Evolutionary conservation across 208 protist genomes (phyloP).

Genomic region (Acanthamoeba triangularis): DNA sequence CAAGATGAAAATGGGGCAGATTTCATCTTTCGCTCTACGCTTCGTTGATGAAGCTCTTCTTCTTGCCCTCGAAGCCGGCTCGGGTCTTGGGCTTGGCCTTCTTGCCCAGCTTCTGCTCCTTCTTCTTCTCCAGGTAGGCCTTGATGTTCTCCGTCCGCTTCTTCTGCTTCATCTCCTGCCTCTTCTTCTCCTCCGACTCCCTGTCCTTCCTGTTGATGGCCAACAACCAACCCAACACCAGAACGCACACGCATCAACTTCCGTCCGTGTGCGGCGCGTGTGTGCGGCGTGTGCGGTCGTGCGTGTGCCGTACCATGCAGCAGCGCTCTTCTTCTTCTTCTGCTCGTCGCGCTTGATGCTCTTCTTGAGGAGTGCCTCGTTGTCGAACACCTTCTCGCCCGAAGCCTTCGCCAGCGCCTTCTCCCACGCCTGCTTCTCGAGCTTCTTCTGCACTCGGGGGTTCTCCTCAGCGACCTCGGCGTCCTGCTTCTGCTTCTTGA

Average conservation of each 20-base stretch:
- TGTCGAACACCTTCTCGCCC: conserved; percentile 47
- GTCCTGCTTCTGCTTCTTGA: conserved; percentile 55
- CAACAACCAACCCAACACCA: background rate
- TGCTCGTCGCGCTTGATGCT: conserved; percentile 50
- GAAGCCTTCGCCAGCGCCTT: background rate
- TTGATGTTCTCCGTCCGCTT: conserved; percentile 70
- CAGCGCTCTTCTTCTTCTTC: conserved; percentile 49
- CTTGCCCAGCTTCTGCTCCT: conserved; percentile 54
- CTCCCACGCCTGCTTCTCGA: conserved; percentile 32
- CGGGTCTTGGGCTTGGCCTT: conserved; percentile 53
- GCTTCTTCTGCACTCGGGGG: background rate
- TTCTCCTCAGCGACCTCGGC: background rate
- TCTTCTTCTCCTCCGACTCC: conserved; percentile 43
- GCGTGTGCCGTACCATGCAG: background rate
- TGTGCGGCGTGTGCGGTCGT: too few species aligned
- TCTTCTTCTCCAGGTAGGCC: conserved; percentile 66
- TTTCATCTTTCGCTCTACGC: background rate
- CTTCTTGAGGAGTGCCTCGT: conserved; percentile 6
- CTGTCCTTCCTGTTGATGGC: conserved; percentile 6
- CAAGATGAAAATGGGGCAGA: too few species aligned
- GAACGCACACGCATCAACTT: background rate
- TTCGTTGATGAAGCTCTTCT: conserved; percentile 61
- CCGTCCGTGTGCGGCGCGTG: too few species aligned
- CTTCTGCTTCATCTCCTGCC: conserved; percentile 58
- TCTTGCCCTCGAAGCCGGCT: conserved; percentile 56